Conservation (phyloP, 495 filamentous ascomycete species). For the Venustampulla echinocandica region DNA sequence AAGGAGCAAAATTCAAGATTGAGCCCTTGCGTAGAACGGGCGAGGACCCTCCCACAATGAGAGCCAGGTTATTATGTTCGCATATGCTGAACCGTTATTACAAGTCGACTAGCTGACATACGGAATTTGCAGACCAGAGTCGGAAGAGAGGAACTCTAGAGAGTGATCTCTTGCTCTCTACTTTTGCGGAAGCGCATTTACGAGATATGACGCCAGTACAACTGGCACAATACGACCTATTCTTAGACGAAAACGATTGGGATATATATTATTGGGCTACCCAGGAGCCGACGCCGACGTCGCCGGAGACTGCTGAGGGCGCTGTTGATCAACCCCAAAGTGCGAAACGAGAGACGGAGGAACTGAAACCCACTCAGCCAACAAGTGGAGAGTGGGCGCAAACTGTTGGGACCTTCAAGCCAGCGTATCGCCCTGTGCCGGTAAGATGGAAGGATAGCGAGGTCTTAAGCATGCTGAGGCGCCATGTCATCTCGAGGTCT, state of each 20-base stretch:
- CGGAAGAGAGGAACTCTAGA: slow-evolving; percentile 95
- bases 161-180: slow-evolving; percentile 89
- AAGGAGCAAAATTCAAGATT: slow-evolving; percentile 79
- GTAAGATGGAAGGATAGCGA: slow-evolving; percentile 73
- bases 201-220: slow-evolving; percentile 60
- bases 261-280: slow-evolving; percentile 99
- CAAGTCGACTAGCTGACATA: neutral
- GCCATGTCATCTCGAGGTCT: slow-evolving; percentile 53
- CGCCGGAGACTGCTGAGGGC: slow-evolving; percentile 26
- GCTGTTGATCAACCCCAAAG: slow-evolving; percentile 3
- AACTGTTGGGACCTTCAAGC: slow-evolving; percentile 89
- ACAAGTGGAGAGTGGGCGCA: slow-evolving; percentile 83
- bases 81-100: no score
- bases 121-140: slow-evolving; percentile 65
- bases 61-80: slow-evolving; percentile 84
- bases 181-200: slow-evolving; percentile 80
- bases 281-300: slow-evolving; percentile 53
- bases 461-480: slow-evolving; percentile 64
- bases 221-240: slow-evolving; percentile 77
- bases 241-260: slow-evolving; percentile 99
- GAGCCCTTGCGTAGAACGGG: slow-evolving; percentile 75
- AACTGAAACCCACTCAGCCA: slow-evolving; percentile 21
- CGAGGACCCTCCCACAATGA: slow-evolving; percentile 74
- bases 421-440: slow-evolving; percentile 86
- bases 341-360: slow-evolving; percentile 14